Conservation (phyloP, 192 early-diverging fungal genomes). For the Umbelopsis sp. region DNA sequence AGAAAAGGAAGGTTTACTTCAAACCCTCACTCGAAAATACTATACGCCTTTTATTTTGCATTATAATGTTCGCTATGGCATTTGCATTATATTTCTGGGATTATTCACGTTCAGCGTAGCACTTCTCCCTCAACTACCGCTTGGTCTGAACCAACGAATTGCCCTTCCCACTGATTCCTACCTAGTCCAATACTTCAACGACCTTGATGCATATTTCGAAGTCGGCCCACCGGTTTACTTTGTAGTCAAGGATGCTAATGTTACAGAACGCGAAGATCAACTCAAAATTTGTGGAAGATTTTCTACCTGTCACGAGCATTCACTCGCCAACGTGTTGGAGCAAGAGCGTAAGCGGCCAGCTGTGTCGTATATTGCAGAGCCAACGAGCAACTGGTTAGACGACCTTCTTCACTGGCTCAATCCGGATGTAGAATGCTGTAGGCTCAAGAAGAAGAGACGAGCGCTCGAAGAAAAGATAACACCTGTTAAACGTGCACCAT, state of each 20-base stretch:
- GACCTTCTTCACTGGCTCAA: conserved; percentile 69
- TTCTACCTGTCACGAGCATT: conserved; percentile 49
- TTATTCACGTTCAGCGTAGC: conserved; percentile 49
- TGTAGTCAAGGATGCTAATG: conserved; percentile 52
- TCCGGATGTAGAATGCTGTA: conserved; percentile 60
- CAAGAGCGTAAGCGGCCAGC: conserved; percentile 63
- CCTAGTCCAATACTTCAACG: conserved; percentile 64
- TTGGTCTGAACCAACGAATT: conserved; percentile 65
- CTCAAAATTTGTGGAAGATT: conserved; percentile 61
- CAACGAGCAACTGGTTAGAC: conserved; percentile 64
- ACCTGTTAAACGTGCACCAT: not conserved
- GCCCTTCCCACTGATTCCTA: conserved; percentile 67
- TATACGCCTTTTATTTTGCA: conserved; percentile 58
- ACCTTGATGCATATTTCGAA: conserved; percentile 58
- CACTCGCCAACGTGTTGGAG: conserved; percentile 62
- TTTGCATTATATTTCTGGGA: conserved; percentile 53
- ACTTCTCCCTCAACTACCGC: conserved; percentile 48
- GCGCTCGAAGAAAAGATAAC: not conserved
- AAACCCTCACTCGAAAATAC: conserved; percentile 46
- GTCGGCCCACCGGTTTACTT: conserved; percentile 71
- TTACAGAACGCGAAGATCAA: conserved; percentile 48
- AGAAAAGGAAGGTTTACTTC: conserved; percentile 50
- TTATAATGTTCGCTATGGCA: conserved; percentile 39
- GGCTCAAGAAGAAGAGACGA: conserved; percentile 43
- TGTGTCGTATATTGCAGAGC: conserved; percentile 63